A percentile compares a stretch with the other conserved stretches of the same genome.
Conservation (phyloP, 768 basidiomycete genomes). For the Psilocybe cubensis region DNA sequence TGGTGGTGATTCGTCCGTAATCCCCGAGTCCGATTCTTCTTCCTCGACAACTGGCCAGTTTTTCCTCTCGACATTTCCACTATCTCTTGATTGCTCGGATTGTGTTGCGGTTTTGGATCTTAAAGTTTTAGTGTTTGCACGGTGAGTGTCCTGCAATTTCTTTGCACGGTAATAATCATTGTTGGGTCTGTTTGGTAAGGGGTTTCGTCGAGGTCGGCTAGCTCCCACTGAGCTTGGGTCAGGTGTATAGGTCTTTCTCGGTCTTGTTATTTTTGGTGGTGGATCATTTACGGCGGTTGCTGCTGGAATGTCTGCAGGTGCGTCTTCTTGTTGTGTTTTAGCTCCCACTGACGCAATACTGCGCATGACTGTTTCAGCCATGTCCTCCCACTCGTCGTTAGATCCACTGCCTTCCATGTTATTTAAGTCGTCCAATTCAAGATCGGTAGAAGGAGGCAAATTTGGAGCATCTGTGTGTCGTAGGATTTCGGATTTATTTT, state of each 20-base stretch:
- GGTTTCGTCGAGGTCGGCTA: conserved; percentile 1
- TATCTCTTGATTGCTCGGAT: no score
- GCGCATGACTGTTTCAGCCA: neutral
- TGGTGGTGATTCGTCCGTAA: neutral
- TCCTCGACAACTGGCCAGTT: no score
- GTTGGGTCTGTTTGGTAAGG: conserved; percentile 1
- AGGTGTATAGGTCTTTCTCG: neutral
- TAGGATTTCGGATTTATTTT: neutral
- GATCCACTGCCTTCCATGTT: neutral
- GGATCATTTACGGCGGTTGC: neutral
- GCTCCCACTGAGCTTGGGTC: conserved; percentile 6
- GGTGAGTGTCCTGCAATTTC: neutral
- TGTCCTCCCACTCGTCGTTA: neutral
- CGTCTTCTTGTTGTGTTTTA: no score
- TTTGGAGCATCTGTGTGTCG: neutral
- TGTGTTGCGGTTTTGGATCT: no score
- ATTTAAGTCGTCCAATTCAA: neutral
- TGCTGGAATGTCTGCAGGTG: neutral
- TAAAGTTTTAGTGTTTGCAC: neutral
- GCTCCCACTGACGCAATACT: neutral
- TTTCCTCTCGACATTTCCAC: no score
- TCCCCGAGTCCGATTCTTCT: neutral
- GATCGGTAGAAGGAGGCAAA: neutral
- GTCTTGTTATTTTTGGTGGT: neutral
- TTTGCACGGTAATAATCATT: conserved; percentile 1